phyloP scores from a whole-genome alignment of 2,329 filamentous ascomycete species.

The Paracoccidioides lutzii region DNA sequence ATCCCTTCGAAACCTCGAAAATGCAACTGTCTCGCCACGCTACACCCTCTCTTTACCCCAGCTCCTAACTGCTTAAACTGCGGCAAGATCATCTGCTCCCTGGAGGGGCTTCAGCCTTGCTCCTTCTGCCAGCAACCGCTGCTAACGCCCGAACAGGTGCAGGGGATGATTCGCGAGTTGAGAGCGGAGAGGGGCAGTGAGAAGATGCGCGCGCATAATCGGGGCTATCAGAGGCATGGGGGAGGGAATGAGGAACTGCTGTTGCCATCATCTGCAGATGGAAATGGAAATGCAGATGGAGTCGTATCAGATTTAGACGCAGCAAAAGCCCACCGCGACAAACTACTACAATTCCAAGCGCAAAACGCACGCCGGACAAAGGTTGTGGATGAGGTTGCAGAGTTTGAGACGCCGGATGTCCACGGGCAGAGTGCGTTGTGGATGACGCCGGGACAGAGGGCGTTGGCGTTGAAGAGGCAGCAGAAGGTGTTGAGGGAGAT shows the following conservation, averaged over 20 bases:
- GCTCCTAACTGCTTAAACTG: constrained; percentile 87
- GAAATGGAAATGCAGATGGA: no score
- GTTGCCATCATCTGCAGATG: no score
- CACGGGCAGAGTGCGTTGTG: constrained; percentile 54
- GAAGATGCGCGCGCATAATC: constrained; percentile 69
- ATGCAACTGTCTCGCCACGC: constrained; percentile 78
- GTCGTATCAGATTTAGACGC: constrained; percentile 46
- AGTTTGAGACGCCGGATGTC: constrained; percentile 50
- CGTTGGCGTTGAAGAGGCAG: constrained; percentile 70
- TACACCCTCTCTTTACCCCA: constrained; percentile 78
- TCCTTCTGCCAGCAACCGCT: constrained; percentile 74
- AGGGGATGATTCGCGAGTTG: constrained; percentile 73
- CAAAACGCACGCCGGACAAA: constrained; percentile 75
- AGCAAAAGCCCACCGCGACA: constrained; percentile 68
- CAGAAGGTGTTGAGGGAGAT: constrained; percentile 72
- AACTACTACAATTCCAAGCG: constrained; percentile 66
- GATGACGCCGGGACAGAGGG: constrained; percentile 72
- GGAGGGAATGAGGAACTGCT: constrained; percentile 7
- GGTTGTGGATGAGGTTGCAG: constrained; percentile 73
- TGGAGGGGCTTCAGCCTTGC: constrained; percentile 86
- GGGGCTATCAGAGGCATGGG: constrained; percentile 44
- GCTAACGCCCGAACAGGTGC: constrained; percentile 58
- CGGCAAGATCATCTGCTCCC: constrained; percentile 89
- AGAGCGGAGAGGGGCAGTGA: constrained; percentile 77
- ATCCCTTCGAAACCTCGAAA: constrained; percentile 48